A percentile compares a stretch with the other conserved stretches of the same genome.
Conservation (phyloP, 1,284 basidiomycete species). For the Mycosarcoma maydis region DNA sequence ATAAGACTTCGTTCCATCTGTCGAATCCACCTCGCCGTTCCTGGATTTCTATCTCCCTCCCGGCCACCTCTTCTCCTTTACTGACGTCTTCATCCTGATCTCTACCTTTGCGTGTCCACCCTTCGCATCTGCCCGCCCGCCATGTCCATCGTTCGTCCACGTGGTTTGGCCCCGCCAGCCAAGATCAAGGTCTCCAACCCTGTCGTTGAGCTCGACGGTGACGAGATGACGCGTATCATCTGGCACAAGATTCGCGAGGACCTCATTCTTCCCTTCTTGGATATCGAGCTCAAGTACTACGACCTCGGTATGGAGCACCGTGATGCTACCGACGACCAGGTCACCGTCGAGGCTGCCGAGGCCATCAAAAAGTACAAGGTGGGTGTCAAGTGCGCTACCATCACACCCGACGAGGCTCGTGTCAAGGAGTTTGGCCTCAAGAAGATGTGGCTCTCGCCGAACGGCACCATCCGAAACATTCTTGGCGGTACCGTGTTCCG, state of each 20-base stretch:
- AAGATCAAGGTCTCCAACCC: constrained; percentile 86
- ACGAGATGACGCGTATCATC: constrained; percentile 70
- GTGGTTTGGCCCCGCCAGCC: constrained; percentile 29
- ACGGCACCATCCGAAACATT: constrained; percentile 80
- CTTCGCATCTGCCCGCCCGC: no score
- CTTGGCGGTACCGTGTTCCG: constrained; percentile 98
- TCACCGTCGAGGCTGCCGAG: constrained; percentile 91
- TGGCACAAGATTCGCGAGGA: constrained; percentile 99
- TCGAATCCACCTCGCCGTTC: background rate
- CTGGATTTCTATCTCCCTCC: background rate
- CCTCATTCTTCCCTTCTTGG: constrained; percentile 93
- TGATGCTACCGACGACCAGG: constrained; percentile 90
- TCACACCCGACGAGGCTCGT: constrained; percentile 95
- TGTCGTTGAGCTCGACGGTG: constrained; percentile 81
- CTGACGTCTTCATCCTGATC: background rate
- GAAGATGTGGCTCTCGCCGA: constrained; percentile 77
- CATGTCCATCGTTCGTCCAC: constrained; percentile 44
- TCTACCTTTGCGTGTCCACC: no score
- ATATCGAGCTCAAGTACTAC: constrained; percentile 97
- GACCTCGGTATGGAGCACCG: constrained; percentile 93
- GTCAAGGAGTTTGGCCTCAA: constrained; percentile 87
- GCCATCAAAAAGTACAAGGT: constrained; percentile 71
- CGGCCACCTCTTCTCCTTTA: no score
- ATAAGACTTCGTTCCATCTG: background rate
- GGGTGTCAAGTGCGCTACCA: constrained; percentile 82